Percentiles rank a stretch among this genome's conserved stretches.
Conservation (phyloP, 768 basidiomycete genomes). For the Mycena sanguinolenta region DNA sequence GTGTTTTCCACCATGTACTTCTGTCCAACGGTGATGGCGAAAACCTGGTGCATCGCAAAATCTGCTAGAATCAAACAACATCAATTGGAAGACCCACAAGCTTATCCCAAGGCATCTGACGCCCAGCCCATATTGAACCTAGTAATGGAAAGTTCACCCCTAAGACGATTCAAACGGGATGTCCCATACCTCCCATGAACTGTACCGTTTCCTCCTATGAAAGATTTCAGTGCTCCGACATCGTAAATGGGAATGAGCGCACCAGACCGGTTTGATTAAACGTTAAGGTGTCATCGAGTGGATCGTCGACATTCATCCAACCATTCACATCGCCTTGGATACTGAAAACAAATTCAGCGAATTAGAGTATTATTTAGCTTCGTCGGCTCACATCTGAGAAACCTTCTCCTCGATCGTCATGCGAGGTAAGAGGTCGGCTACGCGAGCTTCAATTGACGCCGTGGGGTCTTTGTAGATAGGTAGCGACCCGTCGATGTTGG, state of each 20-base stretch:
- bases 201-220: constrained; percentile 67
- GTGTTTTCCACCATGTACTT: constrained; percentile 79
- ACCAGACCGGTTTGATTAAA: constrained; percentile 73
- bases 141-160: neutral
- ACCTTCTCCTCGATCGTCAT: constrained; percentile 81
- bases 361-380: neutral
- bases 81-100: constrained; percentile 46
- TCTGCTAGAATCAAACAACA: neutral
- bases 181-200: constrained; percentile 55
- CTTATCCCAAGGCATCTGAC: constrained; percentile 72
- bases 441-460: constrained; percentile 69
- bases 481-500: constrained; percentile 65
- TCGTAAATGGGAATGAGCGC: constrained; percentile 1
- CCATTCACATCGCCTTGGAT: constrained; percentile 76
- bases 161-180: neutral
- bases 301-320: constrained; percentile 73
- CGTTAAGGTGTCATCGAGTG: constrained; percentile 69
- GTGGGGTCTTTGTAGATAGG: constrained; percentile 73
- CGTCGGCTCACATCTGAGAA: constrained; percentile 65
- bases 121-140: constrained; percentile 75
- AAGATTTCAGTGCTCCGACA: neutral
- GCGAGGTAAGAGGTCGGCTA: constrained; percentile 73
- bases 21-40: constrained; percentile 68
- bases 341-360: constrained; percentile 46
- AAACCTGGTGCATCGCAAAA: constrained; percentile 44